These are phyloP conservation scores for Pseudopyrenochaeta lycopersici DNA, from an alignment of 2,329 filamentous ascomycete genomes.

Conservation along the genomic window DNA sequence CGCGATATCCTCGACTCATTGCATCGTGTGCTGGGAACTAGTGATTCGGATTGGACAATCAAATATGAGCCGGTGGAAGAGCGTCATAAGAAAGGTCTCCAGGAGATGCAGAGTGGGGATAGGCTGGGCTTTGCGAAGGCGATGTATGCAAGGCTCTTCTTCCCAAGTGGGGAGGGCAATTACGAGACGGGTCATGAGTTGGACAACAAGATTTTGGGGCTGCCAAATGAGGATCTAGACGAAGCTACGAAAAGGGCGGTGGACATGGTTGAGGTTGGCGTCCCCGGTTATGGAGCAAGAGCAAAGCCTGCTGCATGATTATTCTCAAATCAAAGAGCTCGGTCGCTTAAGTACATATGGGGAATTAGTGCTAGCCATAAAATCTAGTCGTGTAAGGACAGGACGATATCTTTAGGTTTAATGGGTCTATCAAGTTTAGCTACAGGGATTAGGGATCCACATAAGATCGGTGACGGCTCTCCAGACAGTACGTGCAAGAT, in stretches of 20 bases:
- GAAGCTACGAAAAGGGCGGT: conserved; percentile 63
- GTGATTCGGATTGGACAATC: conserved; percentile 69
- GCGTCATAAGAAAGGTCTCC: conserved; percentile 60
- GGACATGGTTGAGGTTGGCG: conserved; percentile 50
- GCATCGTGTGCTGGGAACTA: conserved; percentile 66
- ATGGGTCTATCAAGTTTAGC: no score
- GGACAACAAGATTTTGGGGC: conserved; percentile 63
- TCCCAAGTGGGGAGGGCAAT: conserved; percentile 20
- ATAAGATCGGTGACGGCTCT: no score
- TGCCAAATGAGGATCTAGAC: conserved; percentile 68
- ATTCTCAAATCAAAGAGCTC: no score
- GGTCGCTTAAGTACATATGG: no score
- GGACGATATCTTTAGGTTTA: no score
- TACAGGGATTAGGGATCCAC: no score
- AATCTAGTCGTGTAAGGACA: no score
- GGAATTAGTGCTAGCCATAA: no score
- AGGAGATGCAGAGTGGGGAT: conserved; percentile 56
- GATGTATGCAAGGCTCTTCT: conserved; percentile 53
- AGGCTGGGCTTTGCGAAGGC: conserved; percentile 55
- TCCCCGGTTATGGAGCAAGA: neutral
- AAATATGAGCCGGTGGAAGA: conserved; percentile 56
- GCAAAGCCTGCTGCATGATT: no score
- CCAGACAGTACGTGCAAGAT: no score
- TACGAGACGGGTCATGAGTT: conserved; percentile 21
- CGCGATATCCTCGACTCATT: conserved; percentile 71